Base-by-base conservation (phyloP, 176 grass and related monocot species). In the Coix lacrymajobi region DNA sequence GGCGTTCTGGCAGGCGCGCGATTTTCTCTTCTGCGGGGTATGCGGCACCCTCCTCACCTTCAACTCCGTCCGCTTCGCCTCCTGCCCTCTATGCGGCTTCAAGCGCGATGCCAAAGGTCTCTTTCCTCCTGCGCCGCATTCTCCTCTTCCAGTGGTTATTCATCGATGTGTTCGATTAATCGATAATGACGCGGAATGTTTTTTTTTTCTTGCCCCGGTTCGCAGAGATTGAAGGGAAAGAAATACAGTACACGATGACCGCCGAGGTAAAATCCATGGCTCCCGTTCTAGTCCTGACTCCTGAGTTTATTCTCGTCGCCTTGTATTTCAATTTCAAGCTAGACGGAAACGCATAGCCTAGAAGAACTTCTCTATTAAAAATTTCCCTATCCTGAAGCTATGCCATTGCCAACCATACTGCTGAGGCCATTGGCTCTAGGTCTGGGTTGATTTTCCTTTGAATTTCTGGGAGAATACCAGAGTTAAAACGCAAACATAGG, bases 21-120 rank as follows among this genome's bases (percentile, higher is more conserved):
- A 95, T 52, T 98, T 98, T 66, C 79, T 93, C 34, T 98, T 98
- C 82, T 98, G 96, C 79, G 69, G 67, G 52, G 64, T 93, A 38
- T 95, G 92, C 87, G 91, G 96, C 62, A 95, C 87, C 51, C 91
- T 89, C 56, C 92, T 98, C 85, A 76, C 83, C 32, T 90, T 98
- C 73, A 33, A 88, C 58, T 90, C 89, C 68, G 1, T 88, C 62
- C 78, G 58, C 68, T 80, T 64, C 66, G 92, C 87, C 32, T 69
- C 76, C 24, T 95, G 96, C 83, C 81, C 89, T 11, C 87, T 91
- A 80, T 95, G 96, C 71, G 92, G 96, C 71, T 93, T 93, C 90
- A 91, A 93, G 87, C 92, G 92, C 85, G 68, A 20, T 69, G 89
- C 91, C 62, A 62, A 80, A 91, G 92, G 95, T 93, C 20, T 54